A percentile compares a stretch with the other conserved stretches of the same genome.
These are phyloP conservation scores for Fraxinus sp. DNA, from an alignment of 305 asterid genomes.

Conservation along the genomic window DNA sequence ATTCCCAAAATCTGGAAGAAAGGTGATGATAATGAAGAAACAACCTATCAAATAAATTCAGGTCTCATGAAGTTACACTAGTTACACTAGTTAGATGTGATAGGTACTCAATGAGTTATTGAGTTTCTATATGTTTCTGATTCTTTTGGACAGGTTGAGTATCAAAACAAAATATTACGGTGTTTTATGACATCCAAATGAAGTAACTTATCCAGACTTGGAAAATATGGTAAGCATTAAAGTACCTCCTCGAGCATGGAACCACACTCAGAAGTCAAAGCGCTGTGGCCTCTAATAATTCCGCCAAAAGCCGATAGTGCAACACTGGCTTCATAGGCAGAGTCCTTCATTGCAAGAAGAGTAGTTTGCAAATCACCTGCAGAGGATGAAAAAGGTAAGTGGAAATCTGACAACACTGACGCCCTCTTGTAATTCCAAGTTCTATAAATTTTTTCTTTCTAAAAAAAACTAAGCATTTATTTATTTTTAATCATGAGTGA, in stretches of 20 bases:
- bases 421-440: slow-evolving; percentile 22
- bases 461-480: neutral
- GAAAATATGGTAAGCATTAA: slow-evolving; percentile 20
- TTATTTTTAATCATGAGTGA: neutral
- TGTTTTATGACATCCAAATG: slow-evolving; percentile 8
- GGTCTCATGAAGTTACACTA: neutral
- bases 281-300: slow-evolving; percentile 77
- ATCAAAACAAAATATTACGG: slow-evolving; percentile 3
- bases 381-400: slow-evolving; percentile 25
- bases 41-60: neutral
- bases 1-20: neutral
- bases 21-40: neutral
- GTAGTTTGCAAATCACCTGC: slow-evolving; percentile 90
- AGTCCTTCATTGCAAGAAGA: slow-evolving; percentile 85
- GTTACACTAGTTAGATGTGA: neutral
- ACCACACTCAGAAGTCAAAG: slow-evolving; percentile 98
- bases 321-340: slow-evolving; percentile 81
- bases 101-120: neutral
- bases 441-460: neutral
- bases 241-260: slow-evolving; percentile 98
- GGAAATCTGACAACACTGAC: slow-evolving; percentile 20
- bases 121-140: neutral
- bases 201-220: slow-evolving; percentile 1
- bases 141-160: neutral
- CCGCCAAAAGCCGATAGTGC: slow-evolving; percentile 72